Conservation (phyloP, 495 filamentous ascomycete species). For the Aspergillus nidulans region DNA sequence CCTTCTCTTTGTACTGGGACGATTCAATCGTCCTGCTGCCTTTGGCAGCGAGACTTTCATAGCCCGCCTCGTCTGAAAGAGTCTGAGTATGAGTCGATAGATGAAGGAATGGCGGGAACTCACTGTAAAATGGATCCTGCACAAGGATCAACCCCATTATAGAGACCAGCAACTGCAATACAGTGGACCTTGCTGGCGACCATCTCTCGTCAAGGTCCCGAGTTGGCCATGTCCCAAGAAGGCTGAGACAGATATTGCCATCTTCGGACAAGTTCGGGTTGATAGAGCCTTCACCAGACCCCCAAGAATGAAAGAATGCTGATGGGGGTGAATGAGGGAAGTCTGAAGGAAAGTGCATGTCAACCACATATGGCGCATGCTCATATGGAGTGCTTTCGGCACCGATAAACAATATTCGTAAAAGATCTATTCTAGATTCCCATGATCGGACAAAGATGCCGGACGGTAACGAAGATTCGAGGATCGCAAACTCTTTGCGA, state of each 20-base stretch:
- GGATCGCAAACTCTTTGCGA: slow-evolving; percentile 53
- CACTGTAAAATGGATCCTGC: slow-evolving; percentile 59
- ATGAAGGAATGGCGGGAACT: slow-evolving; percentile 16
- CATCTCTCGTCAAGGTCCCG: slow-evolving; percentile 49
- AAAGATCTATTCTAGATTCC: slow-evolving; percentile 53
- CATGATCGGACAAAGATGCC: slow-evolving; percentile 56
- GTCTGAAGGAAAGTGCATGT: slow-evolving; percentile 42
- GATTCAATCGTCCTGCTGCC: slow-evolving; percentile 43
- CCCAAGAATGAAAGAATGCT: slow-evolving; percentile 57
- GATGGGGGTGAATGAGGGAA: slow-evolving; percentile 49
- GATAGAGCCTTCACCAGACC: slow-evolving; percentile 42
- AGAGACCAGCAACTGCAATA: slow-evolving; percentile 58
- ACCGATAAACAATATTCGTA: slow-evolving; percentile 56
- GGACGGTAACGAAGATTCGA: slow-evolving; percentile 49
- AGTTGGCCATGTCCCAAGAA: slow-evolving; percentile 58
- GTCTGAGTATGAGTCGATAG: slow-evolving; percentile 1
- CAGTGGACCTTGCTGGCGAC: slow-evolving; percentile 44
- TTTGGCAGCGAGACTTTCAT: slow-evolving; percentile 40
- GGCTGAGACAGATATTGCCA: slow-evolving; percentile 55
- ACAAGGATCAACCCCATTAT: slow-evolving; percentile 58
- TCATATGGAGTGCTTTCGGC: slow-evolving; percentile 59
- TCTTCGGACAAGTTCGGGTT: slow-evolving; percentile 64
- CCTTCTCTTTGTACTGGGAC: slow-evolving; percentile 50
- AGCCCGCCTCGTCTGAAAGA: slow-evolving; percentile 54
- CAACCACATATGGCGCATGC: slow-evolving; percentile 56